phyloP scores from a whole-genome alignment of 805 yeast species.

The Pichia phayaonensis region DNA sequence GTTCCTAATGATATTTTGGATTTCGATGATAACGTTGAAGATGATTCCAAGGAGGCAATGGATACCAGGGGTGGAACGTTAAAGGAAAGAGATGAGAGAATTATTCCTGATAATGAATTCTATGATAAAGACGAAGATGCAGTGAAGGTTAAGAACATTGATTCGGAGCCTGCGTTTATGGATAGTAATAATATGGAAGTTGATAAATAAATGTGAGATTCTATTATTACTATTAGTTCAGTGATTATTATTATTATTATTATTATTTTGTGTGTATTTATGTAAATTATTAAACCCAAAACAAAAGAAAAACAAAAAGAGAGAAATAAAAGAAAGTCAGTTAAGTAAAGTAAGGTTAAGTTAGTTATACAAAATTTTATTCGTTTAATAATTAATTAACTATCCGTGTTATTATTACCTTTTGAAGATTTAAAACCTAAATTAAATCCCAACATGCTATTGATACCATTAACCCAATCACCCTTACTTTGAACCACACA shows the following conservation, averaged over 20 bases:
- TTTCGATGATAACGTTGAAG: slow-evolving; percentile 69
- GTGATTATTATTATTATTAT: not conserved
- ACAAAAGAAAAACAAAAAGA: not conserved
- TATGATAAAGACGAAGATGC: slow-evolving; percentile 57
- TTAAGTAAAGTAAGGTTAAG: no score
- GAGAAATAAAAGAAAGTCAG: no score
- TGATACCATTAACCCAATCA: slow-evolving; percentile 90
- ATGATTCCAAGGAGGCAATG: slow-evolving; percentile 68
- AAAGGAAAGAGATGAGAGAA: slow-evolving; percentile 66
- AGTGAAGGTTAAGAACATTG: slow-evolving; percentile 19
- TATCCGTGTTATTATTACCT: slow-evolving; percentile 16
- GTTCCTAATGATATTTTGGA: slow-evolving; percentile 89
- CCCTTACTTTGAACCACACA: slow-evolving; percentile 77
- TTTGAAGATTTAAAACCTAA: slow-evolving; percentile 52
- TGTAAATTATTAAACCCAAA: not conserved
- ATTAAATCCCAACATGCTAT: slow-evolving; percentile 83
- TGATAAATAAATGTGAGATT: not conserved
- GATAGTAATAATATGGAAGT: slow-evolving; percentile 1
- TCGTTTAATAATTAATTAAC: no score
- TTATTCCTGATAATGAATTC: slow-evolving; percentile 71
- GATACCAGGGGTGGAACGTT: slow-evolving; percentile 92
- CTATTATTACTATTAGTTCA: not conserved
- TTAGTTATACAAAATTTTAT: no score
- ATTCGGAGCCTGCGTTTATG: slow-evolving; percentile 9
- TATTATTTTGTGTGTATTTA: not conserved